These are phyloP conservation scores for Monilinia aucupariae DNA, from an alignment of 2,329 filamentous ascomycete genomes.

Conservation along the genomic window DNA sequence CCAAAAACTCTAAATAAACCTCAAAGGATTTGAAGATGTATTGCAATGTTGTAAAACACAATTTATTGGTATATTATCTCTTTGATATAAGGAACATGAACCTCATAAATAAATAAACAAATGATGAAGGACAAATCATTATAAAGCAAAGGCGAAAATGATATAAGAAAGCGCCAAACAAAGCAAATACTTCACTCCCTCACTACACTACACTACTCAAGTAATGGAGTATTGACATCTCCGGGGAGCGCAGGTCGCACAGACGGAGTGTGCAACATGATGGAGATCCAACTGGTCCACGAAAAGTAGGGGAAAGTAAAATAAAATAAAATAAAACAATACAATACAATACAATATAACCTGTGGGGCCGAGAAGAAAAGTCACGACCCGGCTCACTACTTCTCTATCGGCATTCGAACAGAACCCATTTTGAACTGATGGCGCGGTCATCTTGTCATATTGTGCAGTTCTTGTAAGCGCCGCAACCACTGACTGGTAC, in stretches of 20 bases:
- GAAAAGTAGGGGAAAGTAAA: neutral
- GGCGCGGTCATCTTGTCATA: neutral
- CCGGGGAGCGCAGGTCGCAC: neutral
- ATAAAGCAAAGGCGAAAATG: neutral
- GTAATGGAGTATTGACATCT: conserved; percentile 13
- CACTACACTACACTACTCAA: no score
- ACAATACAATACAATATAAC: no score
- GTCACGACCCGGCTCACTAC: no score
- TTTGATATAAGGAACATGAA: neutral
- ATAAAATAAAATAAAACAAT: neutral
- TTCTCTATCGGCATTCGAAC: no score
- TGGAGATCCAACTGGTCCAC: no score
- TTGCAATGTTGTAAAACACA: neutral
- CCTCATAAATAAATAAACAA: neutral
- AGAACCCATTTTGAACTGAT: neutral
- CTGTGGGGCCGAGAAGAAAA: no score
- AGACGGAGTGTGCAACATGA: neutral
- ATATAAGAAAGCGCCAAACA: neutral
- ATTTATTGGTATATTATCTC: no score
- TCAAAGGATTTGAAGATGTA: neutral
- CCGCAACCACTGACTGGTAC: neutral
- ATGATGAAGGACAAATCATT: neutral
- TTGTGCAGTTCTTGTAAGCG: neutral
- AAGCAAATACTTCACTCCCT: neutral
- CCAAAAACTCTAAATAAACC: neutral